These are phyloP conservation scores for Metschnikowia picachoensis DNA, from an alignment of 805 yeast species.

Conservation along the genomic window DNA sequence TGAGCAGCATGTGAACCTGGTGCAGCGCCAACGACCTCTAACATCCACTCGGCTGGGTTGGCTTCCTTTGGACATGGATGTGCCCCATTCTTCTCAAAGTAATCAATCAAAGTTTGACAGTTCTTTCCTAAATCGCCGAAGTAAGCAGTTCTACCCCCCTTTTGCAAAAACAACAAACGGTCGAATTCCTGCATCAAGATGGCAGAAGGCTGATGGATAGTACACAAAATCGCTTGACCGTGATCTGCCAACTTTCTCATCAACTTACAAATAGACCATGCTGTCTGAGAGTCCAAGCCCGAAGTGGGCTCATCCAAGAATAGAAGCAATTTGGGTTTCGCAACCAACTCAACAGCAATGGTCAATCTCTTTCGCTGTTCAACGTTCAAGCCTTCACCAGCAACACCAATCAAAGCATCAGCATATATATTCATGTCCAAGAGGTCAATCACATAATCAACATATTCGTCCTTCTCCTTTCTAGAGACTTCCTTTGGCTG, in stretches of 20 bases:
- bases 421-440: slow-evolving; percentile 68
- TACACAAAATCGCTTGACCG: slow-evolving; percentile 73
- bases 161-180: slow-evolving; percentile 60
- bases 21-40: slow-evolving; percentile 79
- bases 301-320: slow-evolving; percentile 74
- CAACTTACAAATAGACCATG: slow-evolving; percentile 65
- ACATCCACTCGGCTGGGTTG: slow-evolving; percentile 60
- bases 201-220: slow-evolving; percentile 78
- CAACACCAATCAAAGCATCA: slow-evolving; percentile 76
- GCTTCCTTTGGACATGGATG: slow-evolving; percentile 46
- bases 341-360: slow-evolving; percentile 69
- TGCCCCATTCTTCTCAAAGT: slow-evolving; percentile 73
- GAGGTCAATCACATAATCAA: slow-evolving; percentile 61
- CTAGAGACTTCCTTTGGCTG: slow-evolving; percentile 57
- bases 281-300: slow-evolving; percentile 68
- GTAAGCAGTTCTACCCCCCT: slow-evolving; percentile 78
- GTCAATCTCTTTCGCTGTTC: slow-evolving; percentile 34
- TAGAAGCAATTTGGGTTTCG: slow-evolving; percentile 59
- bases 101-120: slow-evolving; percentile 53
- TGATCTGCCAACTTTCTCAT: slow-evolving; percentile 64
- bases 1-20: slow-evolving; percentile 73
- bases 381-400: slow-evolving; percentile 52
- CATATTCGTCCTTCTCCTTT: slow-evolving; percentile 61
- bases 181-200: slow-evolving; percentile 64
- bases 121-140: slow-evolving; percentile 76